Base-by-base conservation (phyloP, 345 rosid genomes). In the Triadica sebifera region DNA sequence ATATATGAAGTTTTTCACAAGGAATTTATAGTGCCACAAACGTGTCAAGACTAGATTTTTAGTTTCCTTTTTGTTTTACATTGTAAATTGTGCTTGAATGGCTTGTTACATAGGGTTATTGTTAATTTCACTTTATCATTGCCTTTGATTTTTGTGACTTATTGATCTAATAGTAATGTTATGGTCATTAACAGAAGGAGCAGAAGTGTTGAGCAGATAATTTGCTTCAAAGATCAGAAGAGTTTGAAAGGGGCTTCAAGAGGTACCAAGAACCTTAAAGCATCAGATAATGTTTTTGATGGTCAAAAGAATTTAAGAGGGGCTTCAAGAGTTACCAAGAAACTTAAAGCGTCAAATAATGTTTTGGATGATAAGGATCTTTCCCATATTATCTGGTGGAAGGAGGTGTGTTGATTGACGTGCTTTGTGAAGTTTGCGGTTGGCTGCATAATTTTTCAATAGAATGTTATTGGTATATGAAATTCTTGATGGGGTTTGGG, bases 361-460 rank as follows among this genome's bases (percentile, higher is more conserved):
- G 77, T 66, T 70, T 80, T 86, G 60, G 83, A 69, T 70, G 97
- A 90, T 37, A 90, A 87, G 82, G 88, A 89, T 86, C 84, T 88
- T 73, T 80, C 91, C 69, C 93, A 92, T 75, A 60, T 94, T 60
- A 55, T 85, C 10, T 94, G 97, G 98, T 92, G 97, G 98, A 90
- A 85, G 83, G 97, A 94, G 91, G 98, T 92, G 60, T 10, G 77
- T 4, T 67, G 39, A 46, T 53, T 81, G 24, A 67, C 75, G 11
- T 70, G n/a, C 53, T 52, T 71, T 29, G 5, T 73, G 13, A 67
- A 57, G 47, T 24, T 53, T 29, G 4, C 74, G 55, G 1, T n/a
- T n/a, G 16, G 57, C 43, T 60, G 46, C 51, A 41, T 15, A 24
- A 10, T 61, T 67, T 50, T 55, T 13, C n/a, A 58, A 22, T 39